Conservation (phyloP, 352 stramenopile genomes). For the Pythium aquatile region DNA sequence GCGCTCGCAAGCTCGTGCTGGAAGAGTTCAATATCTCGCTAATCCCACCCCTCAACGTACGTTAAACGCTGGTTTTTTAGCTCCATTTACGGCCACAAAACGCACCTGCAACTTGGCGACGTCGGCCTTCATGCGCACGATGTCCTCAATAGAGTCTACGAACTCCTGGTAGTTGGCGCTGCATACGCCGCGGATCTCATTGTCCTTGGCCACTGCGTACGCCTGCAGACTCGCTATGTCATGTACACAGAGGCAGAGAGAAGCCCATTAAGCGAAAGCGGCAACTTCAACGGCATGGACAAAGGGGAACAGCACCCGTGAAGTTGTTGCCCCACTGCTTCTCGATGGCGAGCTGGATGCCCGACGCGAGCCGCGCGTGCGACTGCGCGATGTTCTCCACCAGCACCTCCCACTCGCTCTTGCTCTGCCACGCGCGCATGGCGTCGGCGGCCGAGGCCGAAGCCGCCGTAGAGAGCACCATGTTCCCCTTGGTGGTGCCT, state of each 20-base stretch:
- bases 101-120: conserved; percentile 62
- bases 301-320: conserved; percentile 30
- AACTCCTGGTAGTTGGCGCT: conserved; percentile 80
- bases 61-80: no score
- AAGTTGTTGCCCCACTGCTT: conserved; percentile 83
- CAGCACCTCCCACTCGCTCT: conserved; percentile 70
- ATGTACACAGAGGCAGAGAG: no score
- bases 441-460: not conserved
- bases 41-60: not conserved
- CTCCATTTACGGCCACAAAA: no score
- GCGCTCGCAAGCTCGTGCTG: conserved; percentile 52
- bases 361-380: conserved; percentile 57
- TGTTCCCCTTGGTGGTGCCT: not conserved
- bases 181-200: conserved; percentile 74
- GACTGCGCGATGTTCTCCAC: conserved; percentile 84
- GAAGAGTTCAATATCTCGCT: conserved; percentile 69
- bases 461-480: not conserved
- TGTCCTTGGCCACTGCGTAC: conserved; percentile 61
- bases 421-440: conserved; percentile 54
- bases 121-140: conserved; percentile 78
- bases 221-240: conserved; percentile 51
- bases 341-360: conserved; percentile 78
- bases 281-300: no score
- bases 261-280: not conserved
- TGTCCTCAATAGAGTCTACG: conserved; percentile 80